Evolutionary conservation across 129 eudicot species (phyloP), one percentile per base, ranked within the genome.

Genomic region (Pseudognaphalium luteoalbum): DNA sequence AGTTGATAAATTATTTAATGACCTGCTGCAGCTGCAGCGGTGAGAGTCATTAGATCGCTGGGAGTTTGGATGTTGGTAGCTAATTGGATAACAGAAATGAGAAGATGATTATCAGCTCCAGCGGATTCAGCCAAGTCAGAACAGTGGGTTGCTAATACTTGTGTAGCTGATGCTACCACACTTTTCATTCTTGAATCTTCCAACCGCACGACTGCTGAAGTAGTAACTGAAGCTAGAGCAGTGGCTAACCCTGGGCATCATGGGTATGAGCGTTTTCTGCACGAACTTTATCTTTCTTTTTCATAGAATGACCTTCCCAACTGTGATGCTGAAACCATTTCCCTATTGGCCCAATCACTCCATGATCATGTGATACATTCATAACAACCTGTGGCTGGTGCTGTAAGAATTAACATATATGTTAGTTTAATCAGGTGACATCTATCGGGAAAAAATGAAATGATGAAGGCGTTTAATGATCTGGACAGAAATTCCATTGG

Each of bases 11-110:
- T 41, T 44, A 44, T 44, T 2, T 44, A 44, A 44, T 44, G 52
- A 92, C 98, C 98, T 65, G 98, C 88, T 65, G 98, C 98, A 68
- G 98, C 95, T 68, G 95, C 95, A 68, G 98, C 98, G 30, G 98
- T 93, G 61, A 93, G 87, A 62, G 96, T 93, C 44, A 86, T 68
- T 8, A 93, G 86, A 85, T 93, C 88, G 30, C 92, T 87, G 21
- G 96, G 88, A 66, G 70, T 78, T 25, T 59, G 86, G 50, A 88
- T 75, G 62, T 86, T 84, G 11, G 86, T 86, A 3, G 95, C 94
- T 34, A 97, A 90, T 82, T 86, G 82, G 33, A 93, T 82, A 37
- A 80, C 83, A 66, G 95, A 85, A 39, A 91, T 83, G 4, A 93
- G 85, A 62, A 79, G 83, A 34, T 90, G 81, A 67, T 84, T 91